Percentiles rank a stretch among this genome's conserved stretches.
phyloP scores from a whole-genome alignment of 2,329 filamentous ascomycete genomes.

The Ceratocystis harringtonii region DNA sequence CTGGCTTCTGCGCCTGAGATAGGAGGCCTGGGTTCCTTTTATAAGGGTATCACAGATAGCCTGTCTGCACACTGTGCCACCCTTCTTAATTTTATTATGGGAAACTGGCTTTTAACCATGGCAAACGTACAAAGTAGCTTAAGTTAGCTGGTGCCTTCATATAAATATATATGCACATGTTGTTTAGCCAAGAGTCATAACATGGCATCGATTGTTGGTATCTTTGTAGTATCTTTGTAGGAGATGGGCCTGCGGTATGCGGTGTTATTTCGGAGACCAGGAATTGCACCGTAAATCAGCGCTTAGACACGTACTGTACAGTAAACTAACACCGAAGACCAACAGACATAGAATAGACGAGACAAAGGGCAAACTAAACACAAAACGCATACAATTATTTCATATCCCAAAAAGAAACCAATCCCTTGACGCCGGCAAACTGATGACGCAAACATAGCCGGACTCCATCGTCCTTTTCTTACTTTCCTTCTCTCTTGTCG shows the following conservation, averaged over 20 bases:
- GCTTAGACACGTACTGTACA: background rate
- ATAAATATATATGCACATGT: too few relatives aligned
- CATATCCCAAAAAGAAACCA: conserved; percentile 16
- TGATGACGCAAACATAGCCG: conserved; percentile 16
- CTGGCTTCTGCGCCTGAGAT: background rate
- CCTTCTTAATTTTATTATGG: too few relatives aligned
- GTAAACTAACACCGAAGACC: background rate
- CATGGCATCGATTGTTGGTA: too few relatives aligned
- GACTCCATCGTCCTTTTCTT: conserved; percentile 19
- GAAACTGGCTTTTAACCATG: too few relatives aligned
- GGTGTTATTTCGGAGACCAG: conserved; percentile 2
- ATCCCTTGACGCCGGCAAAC: conserved; percentile 17
- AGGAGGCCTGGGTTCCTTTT: too few relatives aligned
- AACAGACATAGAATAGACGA: too few relatives aligned
- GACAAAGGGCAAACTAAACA: conserved; percentile 1
- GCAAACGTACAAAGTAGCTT: background rate
- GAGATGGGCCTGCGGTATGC: background rate
- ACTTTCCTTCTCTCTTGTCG: conserved; percentile 11
- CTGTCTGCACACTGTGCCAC: too few relatives aligned
- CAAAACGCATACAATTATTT: conserved; percentile 16
- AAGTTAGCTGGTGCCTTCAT: background rate
- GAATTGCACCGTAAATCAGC: background rate
- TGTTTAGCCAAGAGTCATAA: too few relatives aligned
- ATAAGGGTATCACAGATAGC: too few relatives aligned
- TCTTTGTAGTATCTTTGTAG: too few relatives aligned